Evolutionary conservation across 768 basidiomycete genomes (phyloP).

Genomic region (Podaxis sp.): DNA sequence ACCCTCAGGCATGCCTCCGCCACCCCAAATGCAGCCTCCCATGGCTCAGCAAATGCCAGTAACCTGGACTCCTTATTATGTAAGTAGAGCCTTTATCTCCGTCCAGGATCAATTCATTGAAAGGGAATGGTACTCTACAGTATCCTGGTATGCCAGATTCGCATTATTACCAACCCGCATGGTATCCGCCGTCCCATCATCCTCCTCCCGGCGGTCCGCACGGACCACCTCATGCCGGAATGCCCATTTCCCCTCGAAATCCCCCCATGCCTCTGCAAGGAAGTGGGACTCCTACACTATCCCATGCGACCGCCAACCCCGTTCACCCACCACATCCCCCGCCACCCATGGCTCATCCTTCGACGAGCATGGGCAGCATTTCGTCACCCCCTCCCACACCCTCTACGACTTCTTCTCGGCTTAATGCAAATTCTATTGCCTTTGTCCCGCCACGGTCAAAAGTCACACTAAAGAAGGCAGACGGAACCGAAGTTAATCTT

Average conservation of each 20-base stretch:
- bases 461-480: conserved; percentile 60
- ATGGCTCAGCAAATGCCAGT: conserved; percentile 41
- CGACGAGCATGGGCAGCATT: conserved; percentile 47
- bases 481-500: conserved; percentile 66
- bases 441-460: conserved; percentile 60
- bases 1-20: conserved; percentile 49
- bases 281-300: conserved; percentile 68
- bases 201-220: conserved; percentile 49
- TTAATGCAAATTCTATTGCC: conserved; percentile 63
- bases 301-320: conserved; percentile 52
- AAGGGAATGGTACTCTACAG: conserved; percentile 24
- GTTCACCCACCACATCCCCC: conserved; percentile 49
- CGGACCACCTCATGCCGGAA: conserved; percentile 45
- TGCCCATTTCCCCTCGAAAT: conserved; percentile 73
- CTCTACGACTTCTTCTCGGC: conserved; percentile 46
- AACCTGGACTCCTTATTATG: conserved; percentile 55
- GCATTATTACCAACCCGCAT: conserved; percentile 43
- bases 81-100: conserved; percentile 34
- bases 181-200: conserved; percentile 51
- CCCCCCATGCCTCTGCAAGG: conserved; percentile 51
- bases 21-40: conserved; percentile 38
- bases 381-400: conserved; percentile 74
- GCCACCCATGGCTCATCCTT: conserved; percentile 44
- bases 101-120: conserved; percentile 13
- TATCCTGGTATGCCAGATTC: conserved; percentile 44